These are phyloP conservation scores for Ascochyta lentis DNA, from an alignment of 2,329 filamentous ascomycete species.

Conservation along the genomic window DNA sequence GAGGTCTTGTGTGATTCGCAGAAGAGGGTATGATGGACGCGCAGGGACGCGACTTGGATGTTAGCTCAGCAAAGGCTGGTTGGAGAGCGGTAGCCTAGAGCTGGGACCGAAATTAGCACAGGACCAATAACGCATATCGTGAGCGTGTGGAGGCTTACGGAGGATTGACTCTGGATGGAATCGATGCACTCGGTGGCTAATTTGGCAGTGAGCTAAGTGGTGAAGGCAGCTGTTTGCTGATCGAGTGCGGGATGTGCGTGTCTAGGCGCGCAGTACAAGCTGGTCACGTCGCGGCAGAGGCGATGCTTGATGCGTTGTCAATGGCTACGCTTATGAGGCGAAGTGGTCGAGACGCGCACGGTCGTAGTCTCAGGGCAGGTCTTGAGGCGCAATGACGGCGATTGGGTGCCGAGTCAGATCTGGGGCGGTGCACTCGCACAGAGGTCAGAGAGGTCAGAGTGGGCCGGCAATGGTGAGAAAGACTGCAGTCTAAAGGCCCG, in stretches of 20 bases:
- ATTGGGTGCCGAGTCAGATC: slow-evolving; percentile 33
- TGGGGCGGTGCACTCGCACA: slow-evolving; percentile 45
- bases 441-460: slow-evolving; percentile 22
- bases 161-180: slow-evolving; percentile 27
- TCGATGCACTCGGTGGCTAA: slow-evolving; percentile 26
- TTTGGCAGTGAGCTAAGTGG: slow-evolving; percentile 24
- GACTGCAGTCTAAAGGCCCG: slow-evolving; percentile 40
- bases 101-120: slow-evolving; percentile 38
- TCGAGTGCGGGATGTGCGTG: slow-evolving; percentile 37
- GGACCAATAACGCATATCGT: slow-evolving; percentile 35
- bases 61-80: slow-evolving; percentile 37
- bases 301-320: slow-evolving; percentile 53
- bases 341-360: slow-evolving; percentile 39
- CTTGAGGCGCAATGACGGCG: slow-evolving; percentile 39
- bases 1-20: slow-evolving; percentile 25
- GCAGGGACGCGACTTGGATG: slow-evolving; percentile 36
- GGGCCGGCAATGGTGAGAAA: slow-evolving; percentile 25
- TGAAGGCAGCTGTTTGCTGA: slow-evolving; percentile 44
- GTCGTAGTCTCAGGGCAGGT: slow-evolving; percentile 38
- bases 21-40: slow-evolving; percentile 27
- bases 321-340: slow-evolving; percentile 52
- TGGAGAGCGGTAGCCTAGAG: slow-evolving; percentile 42
- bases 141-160: slow-evolving; percentile 30
- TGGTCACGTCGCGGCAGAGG: slow-evolving; percentile 47
- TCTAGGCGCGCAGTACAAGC: slow-evolving; percentile 39